Base-by-base conservation (phyloP, 306 rosid species). In the Acmispon strigosus region DNA sequence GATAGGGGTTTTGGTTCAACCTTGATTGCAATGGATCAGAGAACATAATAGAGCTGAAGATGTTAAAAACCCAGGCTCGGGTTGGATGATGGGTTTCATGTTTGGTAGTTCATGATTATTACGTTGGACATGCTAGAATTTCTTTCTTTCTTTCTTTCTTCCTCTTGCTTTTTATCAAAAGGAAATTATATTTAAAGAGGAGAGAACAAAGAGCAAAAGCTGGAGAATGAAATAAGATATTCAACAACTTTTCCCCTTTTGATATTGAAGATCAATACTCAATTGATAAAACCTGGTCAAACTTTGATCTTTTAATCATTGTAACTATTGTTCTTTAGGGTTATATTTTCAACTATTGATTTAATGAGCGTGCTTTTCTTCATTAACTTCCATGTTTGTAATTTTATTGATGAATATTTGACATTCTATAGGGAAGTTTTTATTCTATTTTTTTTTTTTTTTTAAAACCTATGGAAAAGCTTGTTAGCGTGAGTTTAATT, bases 1-100 rank as follows among this genome's bases (percentile, higher is more conserved):
- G 76, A 27, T 89, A 91, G 99, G 99, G 97, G 96, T 1, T 91
- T 91, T 27, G 95, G 97, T 80, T 91, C 97, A 15, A 87, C 90
- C 54, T 9, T 94, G 78, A 74, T 91, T 78, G 95, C 97, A 20
- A 84, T 94, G 99, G 92, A 94, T 80, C 91, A 91, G 65, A 77
- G 67, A 76, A 94, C 97, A 8, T 94, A 94, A 94, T 65, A 78
- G 96, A 64, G 92, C 96, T 9, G 88, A 87, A 71, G 99, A 94
- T 84, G 84, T 94, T 71, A 94, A 69, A 66, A 89, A 87, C 70
- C 96, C 97, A 7, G 79, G 97, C 47, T 77, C 91, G 85, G 84
- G 84, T 76, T 94, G 99, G 99, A 91, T 94, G 99, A 87, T 84
- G 16, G 92, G 95, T 36, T 91, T 91, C 86, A 41, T 80, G 55